A percentile compares a stretch with the other conserved stretches of the same genome.
phyloP scores from a whole-genome alignment of 2,329 filamentous ascomycete genomes.

The Fusarium longipes region DNA sequence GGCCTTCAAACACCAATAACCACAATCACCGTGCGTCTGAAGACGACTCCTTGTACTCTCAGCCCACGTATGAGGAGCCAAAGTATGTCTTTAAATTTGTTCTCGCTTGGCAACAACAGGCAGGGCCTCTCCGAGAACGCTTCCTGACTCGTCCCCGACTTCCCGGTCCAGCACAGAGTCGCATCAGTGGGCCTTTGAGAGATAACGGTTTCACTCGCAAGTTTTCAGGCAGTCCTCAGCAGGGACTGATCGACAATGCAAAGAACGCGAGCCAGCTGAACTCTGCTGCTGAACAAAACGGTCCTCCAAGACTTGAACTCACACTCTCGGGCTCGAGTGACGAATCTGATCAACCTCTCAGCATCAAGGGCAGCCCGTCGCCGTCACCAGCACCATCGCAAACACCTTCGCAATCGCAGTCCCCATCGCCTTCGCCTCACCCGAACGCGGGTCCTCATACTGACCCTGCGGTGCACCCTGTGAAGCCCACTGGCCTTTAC shows the following conservation, averaged over 20 bases:
- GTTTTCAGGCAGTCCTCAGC: conserved; percentile 59
- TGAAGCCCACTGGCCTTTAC: conserved; percentile 60
- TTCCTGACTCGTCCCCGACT: conserved; percentile 76
- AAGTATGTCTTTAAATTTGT: conserved; percentile 80
- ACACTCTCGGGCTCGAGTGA: conserved; percentile 36
- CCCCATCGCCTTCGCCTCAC: conserved; percentile 29
- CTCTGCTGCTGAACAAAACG: conserved; percentile 46
- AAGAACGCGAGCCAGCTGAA: conserved; percentile 59
- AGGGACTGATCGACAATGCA: conserved; percentile 62
- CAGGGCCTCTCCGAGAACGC: conserved; percentile 67
- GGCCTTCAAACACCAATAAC: conserved; percentile 47
- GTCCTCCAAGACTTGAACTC: conserved; percentile 30
- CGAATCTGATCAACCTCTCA: conserved; percentile 15
- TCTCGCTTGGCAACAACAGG: conserved; percentile 71
- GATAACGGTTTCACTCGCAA: conserved; percentile 57
- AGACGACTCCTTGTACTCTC: conserved; percentile 65
- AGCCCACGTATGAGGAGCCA: conserved; percentile 65
- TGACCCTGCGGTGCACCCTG: conserved; percentile 54
- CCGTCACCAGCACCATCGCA: conserved; percentile 14
- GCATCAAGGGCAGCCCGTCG: conserved; percentile 17
- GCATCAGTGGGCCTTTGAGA: conserved; percentile 60
- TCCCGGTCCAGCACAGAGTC: conserved; percentile 75
- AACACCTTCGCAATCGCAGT: not conserved
- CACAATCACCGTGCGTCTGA: conserved; percentile 57
- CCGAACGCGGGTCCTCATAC: conserved; percentile 38